Conservation (phyloP, 2,329 filamentous ascomycete genomes). For the Fusarium lateritium region DNA sequence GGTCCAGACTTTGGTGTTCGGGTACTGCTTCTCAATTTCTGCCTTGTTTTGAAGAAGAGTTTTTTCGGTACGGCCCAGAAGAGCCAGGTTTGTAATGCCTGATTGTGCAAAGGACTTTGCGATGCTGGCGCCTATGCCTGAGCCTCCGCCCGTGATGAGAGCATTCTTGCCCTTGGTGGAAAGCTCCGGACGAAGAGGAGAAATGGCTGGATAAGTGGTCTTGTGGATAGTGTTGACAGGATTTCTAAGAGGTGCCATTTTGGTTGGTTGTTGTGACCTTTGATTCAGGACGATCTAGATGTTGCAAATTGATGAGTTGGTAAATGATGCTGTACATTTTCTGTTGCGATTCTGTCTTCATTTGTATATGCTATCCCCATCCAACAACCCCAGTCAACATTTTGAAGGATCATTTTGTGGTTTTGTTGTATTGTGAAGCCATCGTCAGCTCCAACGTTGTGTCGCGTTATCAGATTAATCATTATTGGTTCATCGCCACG, state of each 20-base stretch:
- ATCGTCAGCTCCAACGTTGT: slow-evolving; percentile 20
- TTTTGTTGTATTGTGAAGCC: neutral
- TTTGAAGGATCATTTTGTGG: neutral
- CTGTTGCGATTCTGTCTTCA: too few relatives aligned
- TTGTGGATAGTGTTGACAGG: slow-evolving; percentile 34
- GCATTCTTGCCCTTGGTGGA: slow-evolving; percentile 63
- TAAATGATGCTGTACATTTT: neutral
- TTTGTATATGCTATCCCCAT: fast-evolving
- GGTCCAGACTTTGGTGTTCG: slow-evolving; percentile 63
- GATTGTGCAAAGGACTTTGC: slow-evolving; percentile 68
- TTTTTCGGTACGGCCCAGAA: slow-evolving; percentile 58
- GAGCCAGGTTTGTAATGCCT: slow-evolving; percentile 55
- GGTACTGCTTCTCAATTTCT: slow-evolving; percentile 63
- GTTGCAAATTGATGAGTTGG: neutral
- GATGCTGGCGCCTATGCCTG: slow-evolving; percentile 74
- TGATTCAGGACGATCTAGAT: too few relatives aligned
- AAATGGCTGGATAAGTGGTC: slow-evolving; percentile 52
- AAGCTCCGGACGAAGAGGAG: slow-evolving; percentile 53
- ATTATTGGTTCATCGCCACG: neutral
- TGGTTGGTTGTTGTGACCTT: neutral
- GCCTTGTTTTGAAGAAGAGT: slow-evolving; percentile 51
- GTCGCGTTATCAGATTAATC: slow-evolving; percentile 22
- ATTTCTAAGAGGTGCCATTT: slow-evolving; percentile 22
- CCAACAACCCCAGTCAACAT: too few relatives aligned
- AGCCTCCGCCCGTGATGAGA: slow-evolving; percentile 75